Base-by-base conservation (phyloP, 768 basidiomycete genomes). In the Ramaria sp. region DNA sequence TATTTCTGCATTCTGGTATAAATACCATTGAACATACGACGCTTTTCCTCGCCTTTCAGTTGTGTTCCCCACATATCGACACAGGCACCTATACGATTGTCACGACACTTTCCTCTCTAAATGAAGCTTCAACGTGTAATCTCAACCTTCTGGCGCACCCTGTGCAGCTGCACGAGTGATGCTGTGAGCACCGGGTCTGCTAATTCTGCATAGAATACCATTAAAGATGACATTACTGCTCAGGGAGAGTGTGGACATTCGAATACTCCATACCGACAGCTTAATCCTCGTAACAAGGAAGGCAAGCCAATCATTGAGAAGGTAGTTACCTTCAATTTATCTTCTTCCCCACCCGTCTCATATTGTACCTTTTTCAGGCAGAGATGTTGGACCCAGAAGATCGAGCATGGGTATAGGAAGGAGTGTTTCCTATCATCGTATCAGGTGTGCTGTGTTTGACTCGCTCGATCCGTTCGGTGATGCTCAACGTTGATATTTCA, bases 351-450 rank as follows among this genome's bases (percentile, higher is more conserved):
- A 17, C 9, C 9, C 11, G 24, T 12, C 19, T 22, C 15, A 19
- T 33, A 22, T 56, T 56, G 10, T 37, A 10, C 4, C 11, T 47
- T 17, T 10, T 56, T 17, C 34, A 56, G 54, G 55, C 55, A 20
- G 55, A 57, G 42, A 57, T 57, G 55, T 20, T 57, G 42, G 55
- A 57, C 22, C 55, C 55, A 31, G 55, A 57, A 49, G 55, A 57
- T 33, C 34, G 47, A 33, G 43, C 55, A 6, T 57, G 55, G 55
- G 48, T 49, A 3, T 49, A 49, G 24, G 24, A 49, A 2, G 34
- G 9, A 13, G 34, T 37, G 34, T 37, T 37, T 13, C 9, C 10
- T 13, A 37, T 13, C 34, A 37, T 37, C 34, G 34, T 10, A 10
- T 37, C 34, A 13, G 34, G 34, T 37, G 34, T 10, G 34, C 9